These are phyloP conservation scores for Vaccinium vitisidaea DNA, from an alignment of 148 eudicot species.

Conservation along the genomic window DNA sequence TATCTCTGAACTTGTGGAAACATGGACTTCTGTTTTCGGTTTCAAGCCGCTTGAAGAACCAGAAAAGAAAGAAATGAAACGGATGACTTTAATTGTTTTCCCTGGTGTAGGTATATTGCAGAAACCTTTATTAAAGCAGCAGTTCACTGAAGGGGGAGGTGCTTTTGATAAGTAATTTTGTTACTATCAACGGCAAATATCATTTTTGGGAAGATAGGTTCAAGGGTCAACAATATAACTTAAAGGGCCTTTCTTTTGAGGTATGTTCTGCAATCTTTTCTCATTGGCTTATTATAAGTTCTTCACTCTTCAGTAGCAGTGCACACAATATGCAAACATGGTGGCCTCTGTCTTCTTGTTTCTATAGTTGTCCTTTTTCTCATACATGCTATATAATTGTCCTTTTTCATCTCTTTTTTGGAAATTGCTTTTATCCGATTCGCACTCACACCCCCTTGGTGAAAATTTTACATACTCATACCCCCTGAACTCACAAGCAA, in stretches of 20 bases:
- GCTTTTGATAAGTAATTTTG: background rate
- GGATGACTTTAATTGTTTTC: conserved; percentile 53
- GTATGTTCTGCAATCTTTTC: background rate
- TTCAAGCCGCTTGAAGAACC: conserved; percentile 65
- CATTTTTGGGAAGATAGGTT: background rate
- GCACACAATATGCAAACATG: background rate
- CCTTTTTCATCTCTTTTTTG: background rate
- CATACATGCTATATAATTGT: background rate
- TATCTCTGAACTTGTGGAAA: conserved; percentile 56
- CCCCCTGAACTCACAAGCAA: background rate
- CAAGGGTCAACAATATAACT: background rate
- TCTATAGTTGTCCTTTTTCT: background rate
- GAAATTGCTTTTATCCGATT: background rate
- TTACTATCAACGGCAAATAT: background rate
- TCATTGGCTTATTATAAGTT: background rate
- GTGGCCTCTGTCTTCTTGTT: background rate
- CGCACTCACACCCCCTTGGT: background rate
- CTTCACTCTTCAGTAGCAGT: background rate
- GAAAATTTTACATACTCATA: background rate
- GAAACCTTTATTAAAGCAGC: conserved; percentile 41
- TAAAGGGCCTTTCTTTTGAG: background rate
- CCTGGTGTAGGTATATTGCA: conserved; percentile 63
- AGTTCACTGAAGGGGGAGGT: conserved; percentile 10
- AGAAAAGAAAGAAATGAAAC: conserved; percentile 44
- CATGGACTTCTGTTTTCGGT: conserved; percentile 83